Percentiles rank a stretch among this genome's conserved stretches.
These are phyloP conservation scores for Ulmus americana DNA, from an alignment of 331 rosid species.

Conservation along the genomic window DNA sequence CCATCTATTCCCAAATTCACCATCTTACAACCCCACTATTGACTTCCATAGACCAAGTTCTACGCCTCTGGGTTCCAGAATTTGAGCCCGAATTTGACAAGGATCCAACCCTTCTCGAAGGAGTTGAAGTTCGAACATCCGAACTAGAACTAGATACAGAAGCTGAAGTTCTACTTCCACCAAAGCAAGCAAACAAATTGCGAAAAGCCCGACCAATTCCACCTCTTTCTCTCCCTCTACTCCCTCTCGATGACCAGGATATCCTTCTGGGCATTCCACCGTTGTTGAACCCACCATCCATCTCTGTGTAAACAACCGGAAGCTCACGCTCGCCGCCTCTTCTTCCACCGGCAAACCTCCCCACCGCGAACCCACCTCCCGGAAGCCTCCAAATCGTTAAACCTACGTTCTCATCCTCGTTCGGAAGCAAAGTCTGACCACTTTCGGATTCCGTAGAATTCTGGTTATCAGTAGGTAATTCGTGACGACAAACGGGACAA, in stretches of 20 bases:
- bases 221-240: constrained; percentile 41
- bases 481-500: constrained; percentile 82
- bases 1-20: constrained; percentile 26
- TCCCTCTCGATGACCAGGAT: constrained; percentile 43
- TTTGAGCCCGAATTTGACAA: neutral
- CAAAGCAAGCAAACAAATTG: constrained; percentile 50
- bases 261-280: constrained; percentile 56
- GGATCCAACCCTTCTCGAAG: constrained; percentile 26
- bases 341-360: constrained; percentile 49
- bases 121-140: constrained; percentile 17
- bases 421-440: constrained; percentile 4
- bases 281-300: constrained; percentile 56
- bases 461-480: constrained; percentile 38
- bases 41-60: constrained; percentile 82
- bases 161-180: constrained; percentile 15
- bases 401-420: constrained; percentile 44
- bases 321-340: constrained; percentile 44
- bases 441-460: constrained; percentile 3
- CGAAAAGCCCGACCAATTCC: constrained; percentile 39
- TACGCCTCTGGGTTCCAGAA: constrained; percentile 30
- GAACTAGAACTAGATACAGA: constrained; percentile 15
- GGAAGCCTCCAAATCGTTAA: constrained; percentile 86
- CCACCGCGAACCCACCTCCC: constrained; percentile 81
- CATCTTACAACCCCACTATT: constrained; percentile 49
- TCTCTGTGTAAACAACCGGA: constrained; percentile 65